phyloP scores from a whole-genome alignment of 23 red algal genomes.

The Gracilaria caudata region DNA sequence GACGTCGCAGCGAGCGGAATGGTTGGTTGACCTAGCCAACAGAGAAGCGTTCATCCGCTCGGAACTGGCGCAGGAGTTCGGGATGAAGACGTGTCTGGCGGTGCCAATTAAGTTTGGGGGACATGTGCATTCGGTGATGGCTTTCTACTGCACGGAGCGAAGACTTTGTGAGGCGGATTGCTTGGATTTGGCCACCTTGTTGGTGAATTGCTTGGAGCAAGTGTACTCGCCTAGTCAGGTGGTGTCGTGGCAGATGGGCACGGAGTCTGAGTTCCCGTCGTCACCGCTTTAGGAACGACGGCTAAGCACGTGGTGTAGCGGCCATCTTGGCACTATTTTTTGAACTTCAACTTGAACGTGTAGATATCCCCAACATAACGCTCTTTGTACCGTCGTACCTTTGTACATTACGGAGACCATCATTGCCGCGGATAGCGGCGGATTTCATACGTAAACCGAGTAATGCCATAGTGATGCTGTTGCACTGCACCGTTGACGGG shows the following conservation, averaged over 20 bases:
- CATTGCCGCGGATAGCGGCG: too few relatives aligned
- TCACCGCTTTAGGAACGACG: background rate
- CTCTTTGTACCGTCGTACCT: too few relatives aligned
- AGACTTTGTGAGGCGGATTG: constrained; percentile 67
- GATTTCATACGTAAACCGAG: too few relatives aligned
- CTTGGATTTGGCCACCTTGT: constrained; percentile 59
- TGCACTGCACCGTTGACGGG: background rate
- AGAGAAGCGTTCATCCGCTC: constrained; percentile 53
- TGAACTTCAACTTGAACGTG: too few relatives aligned
- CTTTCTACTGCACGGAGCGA: constrained; percentile 56
- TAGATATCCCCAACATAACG: too few relatives aligned
- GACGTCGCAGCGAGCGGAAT: constrained; percentile 64
- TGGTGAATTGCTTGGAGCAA: constrained; percentile 39
- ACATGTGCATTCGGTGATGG: constrained; percentile 72
- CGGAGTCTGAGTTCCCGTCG: constrained; percentile 13
- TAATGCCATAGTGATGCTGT: too few relatives aligned
- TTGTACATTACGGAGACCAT: too few relatives aligned
- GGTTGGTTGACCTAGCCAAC: constrained; percentile 55
- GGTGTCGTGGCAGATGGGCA: constrained; percentile 15
- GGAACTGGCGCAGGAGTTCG: constrained; percentile 52
- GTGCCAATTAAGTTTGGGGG: constrained; percentile 66
- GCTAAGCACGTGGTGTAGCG: background rate
- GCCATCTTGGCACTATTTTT: too few relatives aligned
- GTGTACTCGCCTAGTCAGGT: constrained; percentile 35
- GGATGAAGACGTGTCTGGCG: constrained; percentile 65